Base-by-base conservation (phyloP, 2,329 filamentous ascomycete species). In the Aureobasidium sp. region DNA sequence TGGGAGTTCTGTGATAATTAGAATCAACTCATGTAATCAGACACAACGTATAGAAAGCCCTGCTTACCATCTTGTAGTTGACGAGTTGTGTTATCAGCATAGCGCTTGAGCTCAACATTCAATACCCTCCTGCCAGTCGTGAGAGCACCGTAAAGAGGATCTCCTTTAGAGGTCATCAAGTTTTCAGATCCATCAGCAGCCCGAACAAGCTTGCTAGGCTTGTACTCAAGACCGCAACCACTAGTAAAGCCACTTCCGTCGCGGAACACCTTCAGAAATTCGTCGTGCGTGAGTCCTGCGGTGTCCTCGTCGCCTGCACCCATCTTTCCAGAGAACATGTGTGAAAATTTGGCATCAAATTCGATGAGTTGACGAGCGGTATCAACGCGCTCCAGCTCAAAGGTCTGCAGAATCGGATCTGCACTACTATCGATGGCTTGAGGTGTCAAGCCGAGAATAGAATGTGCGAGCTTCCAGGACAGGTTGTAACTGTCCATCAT, bases 401-500 rank as follows among this genome's bases (percentile, higher is more conserved):
- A 84, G 1, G 81, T 84, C 62, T 77, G 76, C 1, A 84, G 72
- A 17, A 83, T 66, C 13, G 68, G 64, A 13, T 69, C 65, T 3
- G 68, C 64, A 10, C 59, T 63, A 17, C 67, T 68, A 15, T 66
- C n/a, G 17, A 17, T 2, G 23, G 42, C 2, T 6, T 15, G 10
- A 55, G 56, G 37, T 57, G 62, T 13, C 39, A 44, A 17, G 66
- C 50, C n/a, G 66, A 67, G 26, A 50, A 61, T 48, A 8, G 55
- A 27, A 32, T 77, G 69, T 0, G 76, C 78, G 1, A 84, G 70
- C 68, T 85, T 85, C 82, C 82, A 84, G 32, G 79, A 81, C 0
- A 85, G 74, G 65, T 84, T 85, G 71, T 78, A 84, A 5, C 78
- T 74, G 70, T 90, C 87, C 67, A 88, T 86, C 83, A 90, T 87